A percentile compares a stretch with the other conserved stretches of the same genome.
These are phyloP conservation scores for Lachancea dasiensis DNA, from an alignment of 805 yeast species.

Conservation along the genomic window DNA sequence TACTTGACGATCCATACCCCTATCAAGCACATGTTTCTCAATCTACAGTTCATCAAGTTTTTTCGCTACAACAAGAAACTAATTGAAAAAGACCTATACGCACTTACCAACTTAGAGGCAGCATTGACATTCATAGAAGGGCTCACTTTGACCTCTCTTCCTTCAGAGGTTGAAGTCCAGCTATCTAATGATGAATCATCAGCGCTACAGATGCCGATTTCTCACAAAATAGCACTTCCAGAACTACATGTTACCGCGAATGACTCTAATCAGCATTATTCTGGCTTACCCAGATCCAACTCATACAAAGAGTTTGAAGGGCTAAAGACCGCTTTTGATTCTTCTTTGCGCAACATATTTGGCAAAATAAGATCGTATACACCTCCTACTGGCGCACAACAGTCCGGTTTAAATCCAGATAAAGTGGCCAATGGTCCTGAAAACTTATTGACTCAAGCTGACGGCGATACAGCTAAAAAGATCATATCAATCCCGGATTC, in stretches of 20 bases:
- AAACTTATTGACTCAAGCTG: constrained; percentile 3
- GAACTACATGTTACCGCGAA: constrained; percentile 3
- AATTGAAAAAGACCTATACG: constrained; percentile 30
- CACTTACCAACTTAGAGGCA: constrained; percentile 32
- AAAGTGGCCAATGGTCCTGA: not conserved
- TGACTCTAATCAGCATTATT: constrained; percentile 7
- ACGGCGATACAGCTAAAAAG: constrained; percentile 5
- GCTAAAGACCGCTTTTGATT: constrained; percentile 26
- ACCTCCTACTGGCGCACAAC: constrained; percentile 18
- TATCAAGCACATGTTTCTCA: constrained; percentile 25
- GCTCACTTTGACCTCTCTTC: constrained; percentile 15
- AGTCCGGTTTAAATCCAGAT: not conserved
- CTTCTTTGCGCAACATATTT: constrained; percentile 27
- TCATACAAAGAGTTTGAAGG: constrained; percentile 29
- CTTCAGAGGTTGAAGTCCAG: constrained; percentile 17
- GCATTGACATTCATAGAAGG: constrained; percentile 31
- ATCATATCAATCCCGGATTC: constrained; percentile 11
- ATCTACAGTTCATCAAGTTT: constrained; percentile 27
- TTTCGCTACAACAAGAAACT: constrained; percentile 31
- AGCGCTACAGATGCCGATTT: constrained; percentile 17
- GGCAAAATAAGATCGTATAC: constrained; percentile 30
- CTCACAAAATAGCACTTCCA: constrained; percentile 20
- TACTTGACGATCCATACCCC: constrained; percentile 23
- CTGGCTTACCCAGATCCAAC: constrained; percentile 17
- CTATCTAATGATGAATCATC: constrained; percentile 14